These are phyloP conservation scores for Funneliformis mosseae DNA, from an alignment of 192 early-diverging fungal genomes.

Conservation along the genomic window DNA sequence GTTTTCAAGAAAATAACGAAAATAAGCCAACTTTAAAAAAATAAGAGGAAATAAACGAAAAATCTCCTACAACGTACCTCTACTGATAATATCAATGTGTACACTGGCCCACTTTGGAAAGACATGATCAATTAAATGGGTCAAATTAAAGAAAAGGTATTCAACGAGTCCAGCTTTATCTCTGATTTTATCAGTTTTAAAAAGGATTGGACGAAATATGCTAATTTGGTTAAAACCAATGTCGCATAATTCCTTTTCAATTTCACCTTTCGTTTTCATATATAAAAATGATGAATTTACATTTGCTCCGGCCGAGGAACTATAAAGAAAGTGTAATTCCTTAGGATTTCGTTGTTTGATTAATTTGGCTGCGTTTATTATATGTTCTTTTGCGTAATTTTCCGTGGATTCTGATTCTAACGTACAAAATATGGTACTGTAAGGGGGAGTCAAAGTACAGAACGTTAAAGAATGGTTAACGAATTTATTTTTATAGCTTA, in stretches of 20 bases:
- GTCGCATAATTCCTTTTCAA: slow-evolving; percentile 63
- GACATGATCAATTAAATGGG: background rate
- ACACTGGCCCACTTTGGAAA: background rate
- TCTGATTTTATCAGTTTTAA: slow-evolving; percentile 49
- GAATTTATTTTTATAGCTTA: slow-evolving; percentile 30
- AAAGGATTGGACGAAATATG: slow-evolving; percentile 64
- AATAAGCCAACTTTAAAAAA: background rate
- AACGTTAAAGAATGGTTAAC: background rate
- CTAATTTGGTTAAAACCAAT: slow-evolving; percentile 65
- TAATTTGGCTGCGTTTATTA: slow-evolving; percentile 64
- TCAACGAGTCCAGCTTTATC: background rate
- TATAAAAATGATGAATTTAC: slow-evolving; percentile 68
- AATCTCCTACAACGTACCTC: background rate
- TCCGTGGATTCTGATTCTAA: slow-evolving; percentile 73
- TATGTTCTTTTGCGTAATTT: slow-evolving; percentile 70
- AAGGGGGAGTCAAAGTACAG: slow-evolving; percentile 28
- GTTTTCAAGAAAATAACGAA: no score
- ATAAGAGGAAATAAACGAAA: background rate
- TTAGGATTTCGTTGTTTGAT: slow-evolving; percentile 55
- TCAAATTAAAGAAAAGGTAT: background rate
- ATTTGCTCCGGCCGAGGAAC: slow-evolving; percentile 57
- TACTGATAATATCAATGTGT: background rate
- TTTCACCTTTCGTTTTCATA: slow-evolving; percentile 74
- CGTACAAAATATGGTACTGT: slow-evolving; percentile 69
- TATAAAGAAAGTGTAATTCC: slow-evolving; percentile 56